A percentile compares a stretch with the other conserved stretches of the same genome.
phyloP scores from a whole-genome alignment of 306 rosid species.

The Vigna unguiculata region DNA sequence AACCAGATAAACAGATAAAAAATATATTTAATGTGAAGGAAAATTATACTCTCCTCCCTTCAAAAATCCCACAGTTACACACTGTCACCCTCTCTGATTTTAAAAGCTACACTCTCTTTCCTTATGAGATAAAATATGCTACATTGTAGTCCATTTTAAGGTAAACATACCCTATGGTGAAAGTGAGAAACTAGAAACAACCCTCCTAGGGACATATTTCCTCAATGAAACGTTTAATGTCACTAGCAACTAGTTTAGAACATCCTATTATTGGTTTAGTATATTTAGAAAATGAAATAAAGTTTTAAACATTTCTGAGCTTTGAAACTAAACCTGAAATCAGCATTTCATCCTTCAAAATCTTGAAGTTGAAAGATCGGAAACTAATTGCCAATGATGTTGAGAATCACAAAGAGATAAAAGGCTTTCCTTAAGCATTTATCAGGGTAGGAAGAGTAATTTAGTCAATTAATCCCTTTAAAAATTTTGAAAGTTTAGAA shows the following conservation, averaged over 20 bases:
- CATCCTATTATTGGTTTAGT: conserved; percentile 1
- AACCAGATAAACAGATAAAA: conserved; percentile 46
- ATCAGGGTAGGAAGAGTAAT: too few relatives aligned
- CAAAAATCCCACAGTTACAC: neutral
- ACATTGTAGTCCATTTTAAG: conserved; percentile 10
- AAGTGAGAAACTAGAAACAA: neutral
- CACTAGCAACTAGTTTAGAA: neutral
- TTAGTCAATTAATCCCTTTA: too few relatives aligned
- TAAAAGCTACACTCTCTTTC: neutral
- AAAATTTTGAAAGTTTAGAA: too few relatives aligned
- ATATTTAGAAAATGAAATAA: neutral
- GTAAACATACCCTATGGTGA: neutral
- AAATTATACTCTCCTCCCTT: neutral
- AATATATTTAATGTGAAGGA: neutral
- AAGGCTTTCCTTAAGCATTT: neutral
- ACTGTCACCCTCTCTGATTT: neutral
- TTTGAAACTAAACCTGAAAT: neutral
- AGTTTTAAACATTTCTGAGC: neutral
- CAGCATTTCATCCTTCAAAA: neutral
- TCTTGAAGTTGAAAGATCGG: neutral
- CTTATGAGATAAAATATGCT: neutral
- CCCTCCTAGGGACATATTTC: neutral
- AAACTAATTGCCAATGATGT: neutral
- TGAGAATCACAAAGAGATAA: neutral
- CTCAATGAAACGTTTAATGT: neutral